phyloP scores from a whole-genome alignment of 2,329 filamentous ascomycete genomes.

The Monosporascus sp. region DNA sequence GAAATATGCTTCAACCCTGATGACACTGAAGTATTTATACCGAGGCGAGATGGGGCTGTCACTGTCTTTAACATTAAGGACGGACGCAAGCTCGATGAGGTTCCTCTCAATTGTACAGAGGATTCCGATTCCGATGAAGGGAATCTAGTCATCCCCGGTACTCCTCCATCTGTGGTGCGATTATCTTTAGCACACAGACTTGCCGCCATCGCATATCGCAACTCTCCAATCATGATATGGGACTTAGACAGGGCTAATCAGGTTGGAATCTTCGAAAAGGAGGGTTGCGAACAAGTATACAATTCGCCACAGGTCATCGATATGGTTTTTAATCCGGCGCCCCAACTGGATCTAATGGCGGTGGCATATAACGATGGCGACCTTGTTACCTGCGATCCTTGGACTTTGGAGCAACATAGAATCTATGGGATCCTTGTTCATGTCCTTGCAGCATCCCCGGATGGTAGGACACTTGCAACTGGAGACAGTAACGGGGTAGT shows the following conservation, averaged over 20 bases:
- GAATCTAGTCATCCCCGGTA: not conserved
- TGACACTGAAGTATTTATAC: not conserved
- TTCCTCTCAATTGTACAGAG: not conserved
- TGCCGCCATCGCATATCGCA: constrained; percentile 1
- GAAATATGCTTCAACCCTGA: not conserved
- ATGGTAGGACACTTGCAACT: constrained; percentile 20
- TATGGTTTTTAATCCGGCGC: not conserved
- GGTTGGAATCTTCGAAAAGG: constrained; percentile 1
- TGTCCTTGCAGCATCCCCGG: constrained; percentile 15
- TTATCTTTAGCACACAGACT: not conserved
- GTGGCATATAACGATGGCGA: constrained; percentile 2
- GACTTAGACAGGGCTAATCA: not conserved
- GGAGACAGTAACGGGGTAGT: constrained; percentile 19
- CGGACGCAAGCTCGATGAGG: not conserved
- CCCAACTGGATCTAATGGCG: not conserved
- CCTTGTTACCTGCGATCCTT: constrained; percentile 8
- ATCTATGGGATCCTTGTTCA: not conserved
- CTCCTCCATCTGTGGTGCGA: not conserved
- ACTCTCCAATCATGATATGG: not conserved
- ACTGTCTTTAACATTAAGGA: not conserved
- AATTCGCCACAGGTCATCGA: not conserved
- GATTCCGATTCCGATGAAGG: constrained; percentile 3
- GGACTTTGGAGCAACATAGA: constrained; percentile 11
- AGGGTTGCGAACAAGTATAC: not conserved
- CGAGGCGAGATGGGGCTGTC: not conserved